Base-by-base conservation (phyloP, 176 grass and related monocot genomes). In the Phoenix roebelenii region DNA sequence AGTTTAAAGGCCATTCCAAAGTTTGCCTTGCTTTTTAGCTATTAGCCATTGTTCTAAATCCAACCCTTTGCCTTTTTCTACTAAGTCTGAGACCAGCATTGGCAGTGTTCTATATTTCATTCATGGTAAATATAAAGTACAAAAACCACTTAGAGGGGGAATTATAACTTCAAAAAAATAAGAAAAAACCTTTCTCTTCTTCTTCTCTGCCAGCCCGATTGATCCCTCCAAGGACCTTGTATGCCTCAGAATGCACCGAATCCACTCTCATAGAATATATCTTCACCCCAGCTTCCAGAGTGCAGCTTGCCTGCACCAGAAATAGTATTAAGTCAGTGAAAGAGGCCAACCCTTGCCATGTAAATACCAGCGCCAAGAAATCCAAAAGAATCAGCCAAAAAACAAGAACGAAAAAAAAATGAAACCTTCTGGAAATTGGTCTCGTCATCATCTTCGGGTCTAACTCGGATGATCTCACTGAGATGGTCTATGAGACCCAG, bases 371-470 rank as follows among this genome's bases (percentile, higher is more conserved):
- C 10, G 35, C 35, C 7, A 44, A 44, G 35, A 44, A 44, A 44
- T 44, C 35, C 35, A 12, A 25, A 66, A 63, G 16, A 59, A 60
- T 63, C 12, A 39, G 22, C 25, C 5, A 64, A 25, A 54, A 32
- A 18, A 12, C 16, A 67, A 44, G 26, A 58, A 67, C 28, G 5
- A 30, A 6, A 6, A 30, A 30, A 30, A 65, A 54, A 26, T 60
- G n/a, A 5, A 49, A 97, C 93, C 88, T 97, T 97, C 73, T 97
- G 93, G 69, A 97, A 97, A 66, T 97, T 97, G 63, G 84, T 92
- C 63, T 97, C 93, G 60, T 87, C 82, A 58, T 97, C 93, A 4
- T 97, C 83, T 18, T 80, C 93, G 23, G 68, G 67, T 23, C 80
- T 83, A 7, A 26, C 93, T 58, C 76, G 63, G 51, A 97, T 83